Evolutionary conservation across 768 basidiomycete species (phyloP), one percentile per base, ranked within the genome.

Genomic region (Sporobolomyces roseus): DNA sequence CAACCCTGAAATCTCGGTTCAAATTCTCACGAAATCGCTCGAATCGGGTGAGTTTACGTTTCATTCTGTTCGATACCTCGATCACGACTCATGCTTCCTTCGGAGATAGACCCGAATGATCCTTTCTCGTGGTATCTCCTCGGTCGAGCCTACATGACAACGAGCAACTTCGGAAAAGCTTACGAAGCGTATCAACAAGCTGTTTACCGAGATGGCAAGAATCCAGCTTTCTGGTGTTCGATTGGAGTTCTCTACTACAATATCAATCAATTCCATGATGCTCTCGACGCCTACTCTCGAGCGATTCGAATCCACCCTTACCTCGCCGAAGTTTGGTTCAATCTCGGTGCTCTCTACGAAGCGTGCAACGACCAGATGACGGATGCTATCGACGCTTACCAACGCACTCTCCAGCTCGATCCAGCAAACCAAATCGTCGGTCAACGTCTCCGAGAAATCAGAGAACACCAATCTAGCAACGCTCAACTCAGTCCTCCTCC

Each of bases 101-200:
- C 35, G n/a, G 45, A 13, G 76, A 9, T 41, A 93, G 96, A 98
- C 80, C 87, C 91, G 23, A 84, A 88, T 32, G 96, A 99, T 78
- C 91, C 96, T 23, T 96, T 98, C 80, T 93, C 90, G 75, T 99
- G 96, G 94, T 99, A 98, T 80, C 85, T 98, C 49, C 87, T 98
- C 70, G 94, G 94, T 62, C 90, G 96, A 71, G 94, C 94, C 1
- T 98, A 93, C 80, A 98, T 98, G 93, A 91, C 93, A 21, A 92
- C 91, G 23, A 91, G 91, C 79, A 94, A 97, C 78, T 97, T 97
- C 82, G 97, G 96, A 84, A 97, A 97, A 78, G 96, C 96, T 23
- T 98, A 99, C 80, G 94, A 99, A 79, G 93, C 93, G 0, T 98
- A 98, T 78, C 96, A 99, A 76, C 96, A 99, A 79, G 94, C 96